Conservation (phyloP, 2,329 filamentous ascomycete species). For the Phialocephala subalpina region DNA sequence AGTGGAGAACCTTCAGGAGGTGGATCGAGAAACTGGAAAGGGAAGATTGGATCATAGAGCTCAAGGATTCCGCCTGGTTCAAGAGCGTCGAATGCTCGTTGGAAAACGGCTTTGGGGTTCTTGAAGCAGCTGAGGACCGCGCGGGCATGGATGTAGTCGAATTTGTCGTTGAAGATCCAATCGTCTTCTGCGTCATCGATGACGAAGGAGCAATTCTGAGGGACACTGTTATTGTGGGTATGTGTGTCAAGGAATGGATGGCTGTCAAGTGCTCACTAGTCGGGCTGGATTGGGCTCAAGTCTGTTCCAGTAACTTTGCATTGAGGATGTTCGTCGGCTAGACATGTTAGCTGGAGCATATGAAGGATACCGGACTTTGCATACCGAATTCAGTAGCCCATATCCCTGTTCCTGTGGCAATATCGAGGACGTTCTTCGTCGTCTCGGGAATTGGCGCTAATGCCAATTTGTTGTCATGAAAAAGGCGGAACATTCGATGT, state of each 20-base stretch:
- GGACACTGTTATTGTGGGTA: slow-evolving; percentile 49
- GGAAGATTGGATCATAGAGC: slow-evolving; percentile 27
- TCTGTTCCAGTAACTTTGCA: slow-evolving; percentile 59
- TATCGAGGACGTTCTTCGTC: slow-evolving; percentile 45
- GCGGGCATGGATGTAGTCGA: slow-evolving; percentile 66
- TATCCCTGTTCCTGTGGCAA: slow-evolving; percentile 51
- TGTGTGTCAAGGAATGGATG: neutral
- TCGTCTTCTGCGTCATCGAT: slow-evolving; percentile 67
- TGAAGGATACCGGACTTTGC: slow-evolving; percentile 40
- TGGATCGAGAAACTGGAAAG: slow-evolving; percentile 11
- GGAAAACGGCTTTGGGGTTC: slow-evolving; percentile 23
- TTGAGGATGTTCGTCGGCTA: slow-evolving; percentile 20
- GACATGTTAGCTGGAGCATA: slow-evolving; percentile 45
- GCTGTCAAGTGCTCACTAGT: slow-evolving; percentile 7
- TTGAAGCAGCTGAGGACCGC: slow-evolving; percentile 31
- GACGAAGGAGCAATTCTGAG: slow-evolving; percentile 67
- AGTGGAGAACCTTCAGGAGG: slow-evolving; percentile 6
- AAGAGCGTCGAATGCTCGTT: slow-evolving; percentile 21
- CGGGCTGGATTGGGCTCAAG: slow-evolving; percentile 70
- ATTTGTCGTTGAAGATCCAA: slow-evolving; percentile 55
- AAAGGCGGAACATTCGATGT: slow-evolving; percentile 28
- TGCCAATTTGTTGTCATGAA: slow-evolving; percentile 28
- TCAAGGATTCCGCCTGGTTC: slow-evolving; percentile 31
- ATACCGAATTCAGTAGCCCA: slow-evolving; percentile 50
- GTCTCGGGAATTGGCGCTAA: slow-evolving; percentile 30